Base-by-base conservation (phyloP, 257 asterid species). In the Nicotiana undulata region DNA sequence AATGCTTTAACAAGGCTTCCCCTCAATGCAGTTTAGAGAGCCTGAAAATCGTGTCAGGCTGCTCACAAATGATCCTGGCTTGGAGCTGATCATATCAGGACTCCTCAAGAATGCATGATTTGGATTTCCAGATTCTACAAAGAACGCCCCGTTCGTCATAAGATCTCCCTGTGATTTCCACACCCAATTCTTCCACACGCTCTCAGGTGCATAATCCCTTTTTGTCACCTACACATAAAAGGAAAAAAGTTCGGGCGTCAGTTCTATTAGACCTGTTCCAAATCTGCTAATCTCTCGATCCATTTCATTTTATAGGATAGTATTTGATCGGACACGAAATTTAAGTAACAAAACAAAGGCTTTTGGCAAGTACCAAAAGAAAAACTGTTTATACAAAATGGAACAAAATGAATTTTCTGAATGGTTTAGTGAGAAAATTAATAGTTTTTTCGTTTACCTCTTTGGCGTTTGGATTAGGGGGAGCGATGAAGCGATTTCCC, bases 91-190 rank as follows among this genome's bases (percentile, higher is more conserved):
- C 88, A 81, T 80, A 2, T 81, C 89, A 3, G 56, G 1, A n/a
- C 82, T 85, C 9, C 17, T 22, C 2, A 55, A 70, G 77, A 91
- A 89, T 60, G 85, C 87, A 82, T 92, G 90, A 0, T 84, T 79
- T 1, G 88, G 89, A 70, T 90, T 82, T 60, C 98, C 98, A 2
- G 98, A 94, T 81, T 90, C 91, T 6, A 16, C 56, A 68, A 94
- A 94, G 82, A 90, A 94, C 2, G 98, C 98, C 11, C 97, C 97
- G 77, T 89, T 92, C 85, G 34, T 63, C 89, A 94, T 61, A 16
- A 90, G 51, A 84, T 94, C 98, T 44, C 90, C 92, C 59, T 93
- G 90, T 8, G 98, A 94, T 89, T 59, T 90, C 98, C 98, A 93
- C 1, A 63, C 86, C 98, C 97, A 94, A 5, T 86, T 86, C 85